Evolutionary conservation across 2,329 filamentous ascomycete species (phyloP), one percentile per base, ranked within the genome.

Genomic region (Fusarium sp.): DNA sequence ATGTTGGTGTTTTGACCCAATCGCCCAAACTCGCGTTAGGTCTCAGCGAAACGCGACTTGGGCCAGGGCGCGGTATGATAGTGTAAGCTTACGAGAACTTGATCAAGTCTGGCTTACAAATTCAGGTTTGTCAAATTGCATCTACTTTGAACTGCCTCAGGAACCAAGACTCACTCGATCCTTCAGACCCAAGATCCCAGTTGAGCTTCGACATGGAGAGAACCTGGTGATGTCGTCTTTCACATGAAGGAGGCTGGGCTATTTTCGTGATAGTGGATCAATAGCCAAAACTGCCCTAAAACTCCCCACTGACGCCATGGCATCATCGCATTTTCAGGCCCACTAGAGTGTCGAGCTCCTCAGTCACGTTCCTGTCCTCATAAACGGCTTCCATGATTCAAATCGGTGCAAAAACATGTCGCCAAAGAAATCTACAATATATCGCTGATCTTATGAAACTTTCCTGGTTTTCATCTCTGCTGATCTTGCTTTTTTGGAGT

Each of bases 401-500:
- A 64, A 64, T 64, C 49, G 49, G 49, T 57, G 13, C 35, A 26
- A 38, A 20, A 38, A 30, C 18, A 3, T 48, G 48, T 60, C 44
- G 40, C 18, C 20, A 4, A 18, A 32, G 5, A 18, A 49, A 23
- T 35, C 12, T 33, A n/a, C n/a, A n/a, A n/a, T n/a, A 33, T 35
- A 35, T 56, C 56, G 63, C 33, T 50, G 56, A 67, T 62, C 56
- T 18, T 6, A 13, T 38, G n/a, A 23, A 27, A 8, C 12, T 30
- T 54, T 45, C 26, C 64, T 37, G 27, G 37, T 38, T 41, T 48
- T 41, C 3, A 23, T n/a, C 17, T 40, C 13, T 6, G 48, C 49
- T 30, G 35, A 54, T 61, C 62, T 33, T 33, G 12, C 42, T 26
- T 27, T 41, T 30, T 27, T 55, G 49, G 32, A 67, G 55, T 67